Percentiles rank a stretch among this genome's conserved stretches.
These are phyloP conservation scores for Microstroma glucosiphilum DNA, from an alignment of 1,284 basidiomycete genomes.

Conservation along the genomic window DNA sequence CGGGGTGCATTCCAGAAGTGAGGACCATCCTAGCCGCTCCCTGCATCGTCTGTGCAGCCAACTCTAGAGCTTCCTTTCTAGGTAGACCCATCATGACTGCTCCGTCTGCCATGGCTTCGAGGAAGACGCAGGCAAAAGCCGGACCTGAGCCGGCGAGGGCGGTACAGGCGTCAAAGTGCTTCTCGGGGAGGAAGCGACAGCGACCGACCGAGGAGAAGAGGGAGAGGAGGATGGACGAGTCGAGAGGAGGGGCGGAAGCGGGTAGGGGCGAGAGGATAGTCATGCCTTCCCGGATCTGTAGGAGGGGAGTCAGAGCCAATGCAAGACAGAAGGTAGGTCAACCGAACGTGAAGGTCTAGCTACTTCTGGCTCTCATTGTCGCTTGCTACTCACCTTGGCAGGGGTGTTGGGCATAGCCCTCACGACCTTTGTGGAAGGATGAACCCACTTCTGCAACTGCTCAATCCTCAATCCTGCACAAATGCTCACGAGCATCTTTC, in stretches of 20 bases:
- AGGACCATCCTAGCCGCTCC: conserved; percentile 94
- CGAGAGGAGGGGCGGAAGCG: conserved; percentile 16
- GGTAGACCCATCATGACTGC: conserved; percentile 99
- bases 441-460: conserved; percentile 72
- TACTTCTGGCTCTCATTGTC: neutral
- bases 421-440: conserved; percentile 72
- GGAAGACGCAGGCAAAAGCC: conserved; percentile 90
- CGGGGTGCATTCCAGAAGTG: conserved; percentile 79
- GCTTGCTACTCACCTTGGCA: conserved; percentile 64
- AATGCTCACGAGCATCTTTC: conserved; percentile 91
- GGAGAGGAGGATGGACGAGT: conserved; percentile 32
- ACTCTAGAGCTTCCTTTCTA: conserved; percentile 81
- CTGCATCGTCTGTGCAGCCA: conserved; percentile 93
- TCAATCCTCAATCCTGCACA: conserved; percentile 86
- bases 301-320: conserved; percentile 1
- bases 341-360: neutral
- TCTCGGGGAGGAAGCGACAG: conserved; percentile 46
- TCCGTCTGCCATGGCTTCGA: conserved; percentile 98
- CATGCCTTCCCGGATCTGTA: conserved; percentile 47
- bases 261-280: conserved; percentile 44
- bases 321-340: neutral
- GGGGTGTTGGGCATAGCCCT: conserved; percentile 99
- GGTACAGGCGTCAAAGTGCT: conserved; percentile 91
- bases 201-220: conserved; percentile 46
- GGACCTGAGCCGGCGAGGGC: conserved; percentile 93